phyloP scores from a whole-genome alignment of 805 yeast genomes.

The Grigorovia transvaalensis region DNA sequence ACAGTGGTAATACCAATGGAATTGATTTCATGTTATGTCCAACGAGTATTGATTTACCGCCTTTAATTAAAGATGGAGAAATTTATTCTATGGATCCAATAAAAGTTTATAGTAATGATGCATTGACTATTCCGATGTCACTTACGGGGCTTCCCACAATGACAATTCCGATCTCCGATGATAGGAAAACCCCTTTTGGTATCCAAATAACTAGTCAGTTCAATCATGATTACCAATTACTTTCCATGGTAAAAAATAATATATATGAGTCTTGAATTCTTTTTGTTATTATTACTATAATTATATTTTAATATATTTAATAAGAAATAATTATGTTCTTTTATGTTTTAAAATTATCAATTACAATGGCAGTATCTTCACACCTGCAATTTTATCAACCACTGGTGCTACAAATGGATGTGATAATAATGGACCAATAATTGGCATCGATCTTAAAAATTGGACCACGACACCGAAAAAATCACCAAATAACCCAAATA shows the following conservation, averaged over 20 bases:
- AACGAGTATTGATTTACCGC: conserved; percentile 52
- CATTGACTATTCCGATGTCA: conserved; percentile 81
- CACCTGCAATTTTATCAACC: conserved; percentile 54
- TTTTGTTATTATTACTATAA: background rate
- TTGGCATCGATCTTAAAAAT: conserved; percentile 77
- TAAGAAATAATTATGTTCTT: background rate
- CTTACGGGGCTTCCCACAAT: conserved; percentile 86
- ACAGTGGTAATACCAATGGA: conserved; percentile 21
- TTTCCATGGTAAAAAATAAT: conserved; percentile 30
- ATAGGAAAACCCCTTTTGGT: conserved; percentile 37
- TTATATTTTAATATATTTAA: background rate
- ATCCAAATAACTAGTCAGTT: conserved; percentile 78
- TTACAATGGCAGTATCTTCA: conserved; percentile 54
- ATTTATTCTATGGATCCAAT: conserved; percentile 36
- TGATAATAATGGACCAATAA: conserved; percentile 75
- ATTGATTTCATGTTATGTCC: conserved; percentile 71
- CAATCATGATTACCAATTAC: conserved; percentile 63
- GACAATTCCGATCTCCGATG: conserved; percentile 48
- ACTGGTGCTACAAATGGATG: conserved; percentile 76
- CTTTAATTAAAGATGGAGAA: conserved; percentile 29
- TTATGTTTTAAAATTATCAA: no score
- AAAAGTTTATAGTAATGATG: conserved; percentile 67
- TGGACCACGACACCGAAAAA: conserved; percentile 83
- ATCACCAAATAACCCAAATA: conserved; percentile 82
- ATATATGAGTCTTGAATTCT: background rate